phyloP scores from a whole-genome alignment of 2,329 filamentous ascomycete genomes.

The Ascochyta fabae region DNA sequence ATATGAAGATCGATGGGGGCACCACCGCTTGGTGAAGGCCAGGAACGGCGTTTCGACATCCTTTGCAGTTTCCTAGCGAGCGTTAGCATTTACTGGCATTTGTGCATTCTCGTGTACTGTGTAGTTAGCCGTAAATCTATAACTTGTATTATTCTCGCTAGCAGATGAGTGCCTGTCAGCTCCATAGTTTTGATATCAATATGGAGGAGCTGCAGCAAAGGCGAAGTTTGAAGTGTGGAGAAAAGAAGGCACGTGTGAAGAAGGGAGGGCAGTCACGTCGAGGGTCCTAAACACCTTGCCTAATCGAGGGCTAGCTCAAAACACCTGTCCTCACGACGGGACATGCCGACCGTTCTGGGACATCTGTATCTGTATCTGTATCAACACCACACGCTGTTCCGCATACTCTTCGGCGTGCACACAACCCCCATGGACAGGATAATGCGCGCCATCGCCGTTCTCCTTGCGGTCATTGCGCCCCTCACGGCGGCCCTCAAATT shows the following conservation, averaged over 20 bases:
- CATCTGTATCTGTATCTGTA: slow-evolving; percentile 1
- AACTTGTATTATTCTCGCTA: no score
- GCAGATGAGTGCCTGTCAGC: no score
- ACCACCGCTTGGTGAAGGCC: slow-evolving; percentile 41
- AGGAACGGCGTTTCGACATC: background rate
- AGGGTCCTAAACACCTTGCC: slow-evolving; percentile 16
- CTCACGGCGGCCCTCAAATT: slow-evolving; percentile 80
- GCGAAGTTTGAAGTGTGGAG: background rate
- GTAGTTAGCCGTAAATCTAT: no score
- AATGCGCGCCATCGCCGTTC: slow-evolving; percentile 40
- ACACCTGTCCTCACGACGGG: slow-evolving; percentile 43
- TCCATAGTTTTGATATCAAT: no score
- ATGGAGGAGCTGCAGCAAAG: background rate
- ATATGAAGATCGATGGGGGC: slow-evolving; percentile 46
- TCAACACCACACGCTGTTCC: slow-evolving; percentile 25
- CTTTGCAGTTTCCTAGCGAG: background rate
- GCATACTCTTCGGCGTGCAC: slow-evolving; percentile 24
- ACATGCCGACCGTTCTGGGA: slow-evolving; percentile 5
- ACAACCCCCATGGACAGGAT: slow-evolving; percentile 44
- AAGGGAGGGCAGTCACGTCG: background rate
- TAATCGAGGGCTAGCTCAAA: slow-evolving; percentile 30
- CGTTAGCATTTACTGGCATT: background rate
- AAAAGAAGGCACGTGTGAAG: background rate
- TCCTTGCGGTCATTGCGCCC: slow-evolving; percentile 51
- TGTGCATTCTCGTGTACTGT: no score